phyloP scores from a whole-genome alignment of 1,139 yeast genomes.

The Yamadazyma membranifaciens region DNA sequence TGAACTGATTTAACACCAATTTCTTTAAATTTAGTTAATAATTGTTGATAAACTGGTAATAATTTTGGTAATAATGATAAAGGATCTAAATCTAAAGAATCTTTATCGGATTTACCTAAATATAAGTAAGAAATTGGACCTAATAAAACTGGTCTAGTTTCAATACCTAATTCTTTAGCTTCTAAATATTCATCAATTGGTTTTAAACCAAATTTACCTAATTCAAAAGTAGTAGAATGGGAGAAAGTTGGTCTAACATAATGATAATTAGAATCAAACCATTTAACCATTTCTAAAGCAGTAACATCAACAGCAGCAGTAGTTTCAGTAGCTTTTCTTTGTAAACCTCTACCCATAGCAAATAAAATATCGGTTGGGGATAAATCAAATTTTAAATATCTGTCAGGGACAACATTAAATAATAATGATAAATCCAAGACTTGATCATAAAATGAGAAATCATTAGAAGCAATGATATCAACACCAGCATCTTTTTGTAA shows the following conservation, averaged over 20 bases:
- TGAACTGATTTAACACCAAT: constrained; percentile 97
- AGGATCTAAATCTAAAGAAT: constrained; percentile 92
- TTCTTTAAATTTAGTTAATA: constrained; percentile 79
- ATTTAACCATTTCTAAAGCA: constrained; percentile 99
- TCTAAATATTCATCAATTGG: constrained; percentile 97
- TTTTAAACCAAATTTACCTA: constrained; percentile 77
- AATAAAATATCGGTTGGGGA: constrained; percentile 89
- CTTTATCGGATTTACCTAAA: constrained; percentile 98
- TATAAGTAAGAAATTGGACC: constrained; percentile 95
- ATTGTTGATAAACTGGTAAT: constrained; percentile 88
- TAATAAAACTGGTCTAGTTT: constrained; percentile 94
- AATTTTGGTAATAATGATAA: constrained; percentile 83
- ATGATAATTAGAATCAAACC: constrained; percentile 99
- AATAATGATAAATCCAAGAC: constrained; percentile 88
- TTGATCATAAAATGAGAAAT: constrained; percentile 97
- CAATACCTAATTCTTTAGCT: constrained; percentile 94
- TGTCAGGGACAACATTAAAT: constrained; percentile 94
- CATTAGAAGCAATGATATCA: constrained; percentile 94
- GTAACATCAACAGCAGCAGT: constrained; percentile 94
- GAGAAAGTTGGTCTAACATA: constrained; percentile 99
- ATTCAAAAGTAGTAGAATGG: constrained; percentile 91
- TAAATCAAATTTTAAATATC: constrained; percentile 90
- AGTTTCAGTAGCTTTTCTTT: constrained; percentile 90
- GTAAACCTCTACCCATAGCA: constrained; percentile 99
- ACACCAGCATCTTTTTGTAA: constrained; percentile 97